Conservation (phyloP, 768 basidiomycete species). For the Ephemerocybe angulata region DNA sequence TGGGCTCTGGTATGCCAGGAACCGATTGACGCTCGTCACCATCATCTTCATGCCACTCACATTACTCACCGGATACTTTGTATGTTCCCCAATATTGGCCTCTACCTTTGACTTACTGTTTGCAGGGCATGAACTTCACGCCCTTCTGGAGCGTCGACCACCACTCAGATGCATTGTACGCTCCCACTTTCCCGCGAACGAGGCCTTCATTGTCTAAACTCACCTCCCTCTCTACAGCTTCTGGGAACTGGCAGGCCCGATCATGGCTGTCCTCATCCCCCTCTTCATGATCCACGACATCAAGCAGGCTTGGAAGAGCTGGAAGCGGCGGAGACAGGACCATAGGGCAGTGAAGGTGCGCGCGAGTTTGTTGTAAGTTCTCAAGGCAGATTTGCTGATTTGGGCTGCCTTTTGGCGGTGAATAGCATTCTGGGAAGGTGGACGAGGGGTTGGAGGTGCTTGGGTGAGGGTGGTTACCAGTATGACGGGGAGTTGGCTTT, state of each 20-base stretch:
- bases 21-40: conserved; percentile 60
- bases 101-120: neutral
- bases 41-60: conserved; percentile 71
- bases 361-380: too few species aligned
- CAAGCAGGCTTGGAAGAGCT: conserved; percentile 39
- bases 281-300: conserved; percentile 57
- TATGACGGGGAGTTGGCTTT: too few species aligned
- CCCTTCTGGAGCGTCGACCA: conserved; percentile 46
- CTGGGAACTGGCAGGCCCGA: conserved; percentile 64
- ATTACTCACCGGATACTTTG: conserved; percentile 72
- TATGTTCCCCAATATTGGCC: conserved; percentile 26
- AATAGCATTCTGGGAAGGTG: too few species aligned
- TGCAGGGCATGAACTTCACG: conserved; percentile 68
- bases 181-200: conserved; percentile 10
- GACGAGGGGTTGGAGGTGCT: too few species aligned
- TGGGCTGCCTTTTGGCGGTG: too few species aligned
- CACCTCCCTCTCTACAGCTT: conserved; percentile 39
- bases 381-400: too few species aligned
- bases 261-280: conserved; percentile 55
- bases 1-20: conserved; percentile 34
- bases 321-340: conserved; percentile 39
- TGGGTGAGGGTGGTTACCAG: too few species aligned
- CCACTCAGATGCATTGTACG: conserved; percentile 46
- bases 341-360: conserved; percentile 37
- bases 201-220: neutral